Evolutionary conservation across 2,329 filamentous ascomycete genomes (phyloP).

Genomic region (Thelonectria olida): DNA sequence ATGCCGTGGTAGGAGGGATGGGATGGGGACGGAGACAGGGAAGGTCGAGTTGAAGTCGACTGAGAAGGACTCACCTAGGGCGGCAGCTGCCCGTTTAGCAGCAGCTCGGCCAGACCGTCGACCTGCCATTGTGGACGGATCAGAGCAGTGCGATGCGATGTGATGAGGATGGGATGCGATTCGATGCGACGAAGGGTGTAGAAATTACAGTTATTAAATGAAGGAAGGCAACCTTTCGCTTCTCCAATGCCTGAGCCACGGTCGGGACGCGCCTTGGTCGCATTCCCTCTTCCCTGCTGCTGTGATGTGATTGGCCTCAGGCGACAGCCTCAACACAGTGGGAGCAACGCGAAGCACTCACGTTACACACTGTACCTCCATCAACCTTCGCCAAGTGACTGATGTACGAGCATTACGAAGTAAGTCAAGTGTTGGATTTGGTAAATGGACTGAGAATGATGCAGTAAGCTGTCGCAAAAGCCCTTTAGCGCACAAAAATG

Average conservation of each 20-base stretch:
- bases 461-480: too few species aligned
- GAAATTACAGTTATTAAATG: too few species aligned
- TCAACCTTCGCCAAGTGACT: neutral
- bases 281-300: constrained; percentile 13
- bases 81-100: constrained; percentile 62
- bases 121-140: constrained; percentile 44
- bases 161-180: constrained; percentile 24
- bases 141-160: constrained; percentile 9
- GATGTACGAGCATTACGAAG: too few species aligned
- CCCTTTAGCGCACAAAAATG: too few species aligned
- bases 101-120: constrained; percentile 63
- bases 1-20: neutral
- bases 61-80: constrained; percentile 55
- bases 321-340: constrained; percentile 8
- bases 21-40: constrained; percentile 11
- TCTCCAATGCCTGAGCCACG: constrained; percentile 31
- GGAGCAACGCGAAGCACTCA: too few species aligned
- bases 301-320: constrained; percentile 42
- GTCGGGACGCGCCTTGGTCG: constrained; percentile 38
- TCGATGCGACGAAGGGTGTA: constrained; percentile 22
- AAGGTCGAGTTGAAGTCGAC: neutral
- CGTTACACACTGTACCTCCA: constrained; percentile 11
- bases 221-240: constrained; percentile 20
- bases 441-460: too few species aligned
- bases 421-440: too few species aligned